A percentile compares a stretch with the other conserved stretches of the same genome.
phyloP scores from a whole-genome alignment of 306 rosid genomes.

The Vicia faba region DNA sequence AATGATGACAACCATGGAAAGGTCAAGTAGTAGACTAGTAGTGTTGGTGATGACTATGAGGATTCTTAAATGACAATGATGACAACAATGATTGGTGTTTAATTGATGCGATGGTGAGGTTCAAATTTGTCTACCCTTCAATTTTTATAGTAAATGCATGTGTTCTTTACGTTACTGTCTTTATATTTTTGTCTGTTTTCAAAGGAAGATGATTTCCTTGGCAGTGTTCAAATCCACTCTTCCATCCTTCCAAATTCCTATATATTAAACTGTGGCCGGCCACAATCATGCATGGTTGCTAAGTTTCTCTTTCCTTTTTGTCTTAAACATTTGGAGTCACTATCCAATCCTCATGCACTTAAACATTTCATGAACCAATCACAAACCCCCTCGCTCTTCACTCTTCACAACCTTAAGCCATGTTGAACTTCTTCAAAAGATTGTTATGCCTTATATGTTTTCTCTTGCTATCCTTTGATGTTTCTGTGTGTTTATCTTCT shows the following conservation, averaged over 20 bases:
- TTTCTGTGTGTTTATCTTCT: conserved; percentile 38
- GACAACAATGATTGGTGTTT: not conserved
- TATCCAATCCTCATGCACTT: conserved; percentile 37
- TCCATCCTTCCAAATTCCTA: conserved; percentile 31
- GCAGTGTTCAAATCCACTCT: conserved; percentile 29
- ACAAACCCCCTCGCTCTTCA: conserved; percentile 37
- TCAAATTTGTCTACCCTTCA: not conserved
- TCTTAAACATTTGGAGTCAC: conserved; percentile 42
- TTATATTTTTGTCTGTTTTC: conserved; percentile 37
- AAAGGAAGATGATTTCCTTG: conserved; percentile 7
- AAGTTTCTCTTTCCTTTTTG: conserved; percentile 47
- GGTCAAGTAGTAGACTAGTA: no score
- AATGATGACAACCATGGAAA: no score
- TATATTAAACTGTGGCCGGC: conserved; percentile 55
- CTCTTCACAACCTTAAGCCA: conserved; percentile 42
- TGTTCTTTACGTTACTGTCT: conserved; percentile 4
- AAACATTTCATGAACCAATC: conserved; percentile 29
- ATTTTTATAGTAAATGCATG: conserved; percentile 8
- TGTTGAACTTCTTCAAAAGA: conserved; percentile 32
- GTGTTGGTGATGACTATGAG: not conserved
- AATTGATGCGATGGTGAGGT: no score
- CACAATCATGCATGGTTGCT: conserved; percentile 30
- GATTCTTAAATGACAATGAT: not conserved
- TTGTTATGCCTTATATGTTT: conserved; percentile 22
- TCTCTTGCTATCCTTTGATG: conserved; percentile 29